Evolutionary conservation across 257 asterid genomes (phyloP), one percentile per base, ranked within the genome.

Genomic region (Rauvolfia tetraphylla): DNA sequence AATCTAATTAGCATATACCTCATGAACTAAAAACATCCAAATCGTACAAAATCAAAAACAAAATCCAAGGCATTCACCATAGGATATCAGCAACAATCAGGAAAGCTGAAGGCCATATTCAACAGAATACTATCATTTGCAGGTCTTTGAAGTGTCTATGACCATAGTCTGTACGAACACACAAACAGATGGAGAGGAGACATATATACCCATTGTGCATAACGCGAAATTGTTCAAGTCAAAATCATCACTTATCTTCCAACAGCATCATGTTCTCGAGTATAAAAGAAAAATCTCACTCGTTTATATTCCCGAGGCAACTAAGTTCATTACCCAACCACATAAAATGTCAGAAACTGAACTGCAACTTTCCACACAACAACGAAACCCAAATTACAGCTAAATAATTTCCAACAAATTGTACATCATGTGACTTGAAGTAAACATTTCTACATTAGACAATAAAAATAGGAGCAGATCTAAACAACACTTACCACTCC

Each of bases 401-500:
- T n/a, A 48, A 70, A 36, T 25, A 13, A 6, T 62, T 12, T 70
- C 11, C 10, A n/a, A n/a, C 14, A 42, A 70, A 46, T n/a, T 25
- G 36, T 14, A 15, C 2, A 46, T 12, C 33, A 70, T 12, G n/a
- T 42, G 25, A 29, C 15, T 46, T 31, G 56, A 69, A 62, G 31
- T 29, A 42, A 44, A 10, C 29, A 15, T 9, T n/a, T n/a, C 58
- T 10, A 44, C 56, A 49, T 48, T 44, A 14, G 33, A 70, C 58
- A 70, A 17, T 0, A 27, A 70, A 42, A n/a, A 13, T 34, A 31
- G 56, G 29, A 27, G 44, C 22, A 41, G 58, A 70, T 70, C 58
- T 44, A 70, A 4, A 41, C 31, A 62, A 31, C 59, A 70, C 74
- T 44, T 70, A 42, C 58, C 44, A 70, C 58, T 46, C 58, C 74